Percentiles rank a stretch among this genome's conserved stretches.
Conservation (phyloP, 2,329 filamentous ascomycete species). For the Cordyceps cicadae region DNA sequence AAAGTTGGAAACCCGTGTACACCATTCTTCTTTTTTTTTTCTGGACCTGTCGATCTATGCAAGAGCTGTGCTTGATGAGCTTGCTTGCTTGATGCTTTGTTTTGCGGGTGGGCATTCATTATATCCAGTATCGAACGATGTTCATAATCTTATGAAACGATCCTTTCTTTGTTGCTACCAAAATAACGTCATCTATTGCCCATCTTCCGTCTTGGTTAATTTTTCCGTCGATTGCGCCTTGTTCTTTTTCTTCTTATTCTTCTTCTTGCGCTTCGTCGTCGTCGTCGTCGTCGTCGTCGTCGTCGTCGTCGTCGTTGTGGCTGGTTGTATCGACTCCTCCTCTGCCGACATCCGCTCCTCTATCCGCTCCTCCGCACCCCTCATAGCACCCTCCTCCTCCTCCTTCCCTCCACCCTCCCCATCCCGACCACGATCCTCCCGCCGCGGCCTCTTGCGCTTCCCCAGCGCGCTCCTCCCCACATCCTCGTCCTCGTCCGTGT, state of each 20-base stretch:
- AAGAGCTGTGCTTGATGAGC: background rate
- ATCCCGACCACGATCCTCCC: constrained; percentile 10
- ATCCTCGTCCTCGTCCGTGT: constrained; percentile 27
- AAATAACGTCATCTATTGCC: background rate
- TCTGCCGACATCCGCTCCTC: background rate
- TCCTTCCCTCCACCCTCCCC: background rate
- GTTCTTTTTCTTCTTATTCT: constrained; percentile 15
- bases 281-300: constrained; percentile 3
- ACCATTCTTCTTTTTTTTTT: background rate
- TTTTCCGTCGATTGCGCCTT: background rate
- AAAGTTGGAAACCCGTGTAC: constrained; percentile 1
- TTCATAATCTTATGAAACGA: background rate
- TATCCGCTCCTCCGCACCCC: background rate
- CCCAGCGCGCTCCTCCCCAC: constrained; percentile 30
- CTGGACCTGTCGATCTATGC: background rate
- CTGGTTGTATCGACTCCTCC: background rate
- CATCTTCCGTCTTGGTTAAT: background rate
- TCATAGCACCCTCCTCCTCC: background rate
- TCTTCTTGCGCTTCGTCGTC: constrained; percentile 15
- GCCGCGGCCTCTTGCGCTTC: constrained; percentile 26
- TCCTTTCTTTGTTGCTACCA: background rate
- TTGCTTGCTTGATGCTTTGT: background rate
- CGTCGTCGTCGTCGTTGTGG: background rate
- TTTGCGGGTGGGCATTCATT: background rate
- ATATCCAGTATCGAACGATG: background rate